Base-by-base conservation (phyloP, 2,329 filamentous ascomycete species). In the Stenocarpella maydis region DNA sequence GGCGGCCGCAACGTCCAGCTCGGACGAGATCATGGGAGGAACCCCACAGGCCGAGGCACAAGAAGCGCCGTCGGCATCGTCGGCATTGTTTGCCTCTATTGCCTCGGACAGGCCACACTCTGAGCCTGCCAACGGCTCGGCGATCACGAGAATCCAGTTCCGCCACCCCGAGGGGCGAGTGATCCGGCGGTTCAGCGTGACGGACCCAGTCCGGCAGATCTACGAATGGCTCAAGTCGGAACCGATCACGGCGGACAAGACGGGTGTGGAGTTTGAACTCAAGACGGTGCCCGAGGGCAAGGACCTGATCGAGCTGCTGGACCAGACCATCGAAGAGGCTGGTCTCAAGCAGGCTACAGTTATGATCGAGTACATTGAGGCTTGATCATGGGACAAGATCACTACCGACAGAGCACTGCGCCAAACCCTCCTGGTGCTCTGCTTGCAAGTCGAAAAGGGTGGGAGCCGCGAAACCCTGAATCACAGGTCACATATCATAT, bases 221-320 rank as follows among this genome's bases (percentile, higher is more conserved):
- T 99, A 95, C 80, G 96, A 99, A 82, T 99, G 95, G 94, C 89
- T 99, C 73, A 99, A 98, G 82, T 91, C 95, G 0, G 90, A 92
- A 70, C 93, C 94, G 1, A 80, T 97, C 60, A 24, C 65, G 10
- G 91, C 95, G 73, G 94, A 92, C 75, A 95, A 94, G 79, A 87
- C 88, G 37, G 93, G 91, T 0, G 80, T 91, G 15, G 87, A 89
- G 71, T 99, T 99, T 80, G 95, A 98, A 79, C 86, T 99, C 73
- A 94, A 96, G 79, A 88, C 88, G 72, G 92, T 97, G 89, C 87
- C 87, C 0, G 83, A 84, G 71, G 93, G 94, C 58, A 91, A 91
- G 77, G 96, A 99, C 76, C 81, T 99, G 70, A 91, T 98, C 50
- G 90, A 92, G 21, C 82, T 85, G 67, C 83, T 98, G 60, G 91